Base-by-base conservation (phyloP, 768 basidiomycete species). In the Tephrocybe sp. region DNA sequence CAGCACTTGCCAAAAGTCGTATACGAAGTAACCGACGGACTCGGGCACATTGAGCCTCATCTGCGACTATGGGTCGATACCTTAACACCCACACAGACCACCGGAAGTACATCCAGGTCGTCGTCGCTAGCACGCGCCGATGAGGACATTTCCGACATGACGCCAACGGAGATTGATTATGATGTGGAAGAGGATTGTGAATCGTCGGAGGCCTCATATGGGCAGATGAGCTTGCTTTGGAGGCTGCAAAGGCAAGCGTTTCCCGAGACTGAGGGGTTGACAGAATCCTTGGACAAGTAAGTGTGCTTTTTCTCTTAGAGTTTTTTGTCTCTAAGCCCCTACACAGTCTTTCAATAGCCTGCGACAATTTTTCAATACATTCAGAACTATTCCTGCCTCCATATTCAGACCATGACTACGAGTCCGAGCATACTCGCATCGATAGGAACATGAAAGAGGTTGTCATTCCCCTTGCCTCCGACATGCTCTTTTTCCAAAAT, bases 401-500 rank as follows among this genome's bases (percentile, higher is more conserved):
- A 14, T 26, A 26, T 26, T 4, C n/a, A 19, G 51, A 30, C 13
- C 26, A 33, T 33, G 38, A 52, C 19, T 38, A 23, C 22, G 48
- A 42, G 39, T 31, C 10, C 17, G 48, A 49, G 14, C 33, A 26
- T 26, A 26, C 26, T 7, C 26, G 7, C 3, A 26, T 14, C 35
- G 34, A 0, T n/a, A 35, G 23, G 7, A 45, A 17, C 36, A 39
- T 20, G 11, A 59, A 52, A 31, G 87, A 93, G 59, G 63, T 92
- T 5, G 75, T 90, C 45, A 85, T 96, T 32, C 86, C 89, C 2
- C 80, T 97, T 6, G 74, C 77, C 14, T 84, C 89, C 31, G 92
- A 95, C 61, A 73, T 79, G 11, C 80, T 81, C 2, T 97, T 98
- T 71, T 89, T 92, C 66, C 75, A 82, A 17, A 76, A 90, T 19